Evolutionary conservation across 208 protist species (phyloP).

Genomic region (Crithidia mellificae): DNA sequence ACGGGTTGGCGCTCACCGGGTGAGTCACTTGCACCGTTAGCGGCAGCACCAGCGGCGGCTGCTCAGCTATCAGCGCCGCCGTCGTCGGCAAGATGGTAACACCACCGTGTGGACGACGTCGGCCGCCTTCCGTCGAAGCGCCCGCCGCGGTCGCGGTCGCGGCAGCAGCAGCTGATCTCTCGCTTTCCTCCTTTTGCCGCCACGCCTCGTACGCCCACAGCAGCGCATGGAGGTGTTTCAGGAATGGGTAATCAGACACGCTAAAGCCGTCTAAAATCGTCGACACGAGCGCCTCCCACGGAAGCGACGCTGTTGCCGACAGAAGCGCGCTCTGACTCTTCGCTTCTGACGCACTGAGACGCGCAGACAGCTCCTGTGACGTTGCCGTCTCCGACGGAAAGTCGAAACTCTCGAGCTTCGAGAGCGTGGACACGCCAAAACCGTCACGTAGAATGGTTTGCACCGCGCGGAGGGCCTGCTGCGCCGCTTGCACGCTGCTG

Average conservation of each 20-base stretch:
- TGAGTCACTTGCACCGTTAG: neutral
- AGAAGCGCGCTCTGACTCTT: neutral
- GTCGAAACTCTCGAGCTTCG: too few species aligned
- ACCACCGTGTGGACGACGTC: neutral
- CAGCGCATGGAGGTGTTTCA: slow-evolving; percentile 18
- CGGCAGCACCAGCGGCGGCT: slow-evolving; percentile 7
- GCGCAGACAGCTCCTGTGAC: too few species aligned
- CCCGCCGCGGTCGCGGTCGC: too few species aligned
- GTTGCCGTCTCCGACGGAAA: too few species aligned
- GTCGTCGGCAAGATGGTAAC: slow-evolving; percentile 4
- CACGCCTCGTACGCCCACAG: slow-evolving; percentile 20
- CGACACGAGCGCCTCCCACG: slow-evolving; percentile 21
- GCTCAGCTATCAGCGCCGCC: neutral
- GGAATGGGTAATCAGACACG: slow-evolving; percentile 13
- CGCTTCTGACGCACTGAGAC: too few species aligned
- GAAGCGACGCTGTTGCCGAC: neutral
- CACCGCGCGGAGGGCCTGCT: slow-evolving; percentile 10
- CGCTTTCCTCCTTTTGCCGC: neutral
- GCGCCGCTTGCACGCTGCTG: neutral
- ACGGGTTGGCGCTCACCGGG: neutral
- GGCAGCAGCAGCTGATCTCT: neutral
- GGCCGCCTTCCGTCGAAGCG: neutral
- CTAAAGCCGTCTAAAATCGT: slow-evolving; percentile 10
- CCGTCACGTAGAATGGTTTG: slow-evolving; percentile 6
- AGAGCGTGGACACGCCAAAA: neutral